These are phyloP conservation scores for Pseudoperonospora humuli DNA, from an alignment of 352 stramenopile genomes.

Conservation along the genomic window DNA sequence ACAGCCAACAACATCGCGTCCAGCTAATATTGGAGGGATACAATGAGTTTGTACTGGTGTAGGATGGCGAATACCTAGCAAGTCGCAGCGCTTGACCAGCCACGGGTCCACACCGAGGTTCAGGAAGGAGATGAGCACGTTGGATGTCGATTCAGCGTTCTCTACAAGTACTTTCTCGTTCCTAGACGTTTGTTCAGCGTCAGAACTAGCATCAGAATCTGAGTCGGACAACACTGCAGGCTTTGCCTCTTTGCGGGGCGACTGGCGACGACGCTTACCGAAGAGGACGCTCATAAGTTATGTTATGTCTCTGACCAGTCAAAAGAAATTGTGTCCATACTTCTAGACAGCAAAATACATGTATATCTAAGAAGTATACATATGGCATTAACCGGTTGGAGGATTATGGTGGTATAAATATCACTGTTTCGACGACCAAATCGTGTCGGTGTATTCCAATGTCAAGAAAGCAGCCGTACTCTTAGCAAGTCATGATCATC, in stretches of 20 bases:
- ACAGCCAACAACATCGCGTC: conserved; percentile 89
- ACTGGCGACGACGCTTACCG: conserved; percentile 51
- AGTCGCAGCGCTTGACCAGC: conserved; percentile 79
- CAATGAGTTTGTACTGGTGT: conserved; percentile 87
- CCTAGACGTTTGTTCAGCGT: not conserved
- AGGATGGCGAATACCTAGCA: conserved; percentile 80
- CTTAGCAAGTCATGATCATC: too few relatives aligned
- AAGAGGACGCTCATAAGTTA: conserved; percentile 67
- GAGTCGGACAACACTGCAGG: conserved; percentile 1
- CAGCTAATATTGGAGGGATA: conserved; percentile 85
- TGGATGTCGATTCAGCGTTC: conserved; percentile 24
- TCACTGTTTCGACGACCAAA: too few relatives aligned
- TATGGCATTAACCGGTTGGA: too few relatives aligned
- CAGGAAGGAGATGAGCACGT: conserved; percentile 68
- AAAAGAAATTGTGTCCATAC: not conserved
- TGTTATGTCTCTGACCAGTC: not conserved
- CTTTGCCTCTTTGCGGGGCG: not conserved
- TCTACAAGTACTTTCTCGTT: conserved; percentile 41
- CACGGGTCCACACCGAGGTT: conserved; percentile 82
- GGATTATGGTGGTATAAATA: too few relatives aligned
- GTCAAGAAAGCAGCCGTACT: too few relatives aligned
- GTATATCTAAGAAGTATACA: too few relatives aligned
- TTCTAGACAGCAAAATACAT: too few relatives aligned
- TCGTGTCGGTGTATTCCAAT: too few relatives aligned
- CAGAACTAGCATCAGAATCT: not conserved